These are phyloP conservation scores for Trichoderma sp. DNA, from an alignment of 2,329 filamentous ascomycete genomes.

Conservation along the genomic window DNA sequence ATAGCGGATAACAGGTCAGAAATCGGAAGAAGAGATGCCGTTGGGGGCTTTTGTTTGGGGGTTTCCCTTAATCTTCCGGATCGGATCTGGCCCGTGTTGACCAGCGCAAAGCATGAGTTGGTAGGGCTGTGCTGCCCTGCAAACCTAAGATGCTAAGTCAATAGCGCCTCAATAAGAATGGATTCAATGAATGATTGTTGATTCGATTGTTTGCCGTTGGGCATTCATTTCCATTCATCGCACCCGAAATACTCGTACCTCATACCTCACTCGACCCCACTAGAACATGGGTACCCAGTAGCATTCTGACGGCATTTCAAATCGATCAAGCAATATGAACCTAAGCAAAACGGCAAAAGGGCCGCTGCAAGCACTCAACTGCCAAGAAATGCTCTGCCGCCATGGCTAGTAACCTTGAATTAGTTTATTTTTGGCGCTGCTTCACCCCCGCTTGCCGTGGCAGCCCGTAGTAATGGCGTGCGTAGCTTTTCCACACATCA, in stretches of 20 bases:
- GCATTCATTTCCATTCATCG: background rate
- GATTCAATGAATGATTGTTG: background rate
- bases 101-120: background rate
- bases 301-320: background rate
- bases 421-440: conserved; percentile 4
- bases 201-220: background rate
- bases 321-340: background rate
- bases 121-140: too few relatives aligned
- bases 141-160: background rate
- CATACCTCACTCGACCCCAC: background rate
- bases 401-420: conserved; percentile 1
- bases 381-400: conserved; percentile 7
- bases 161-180: background rate
- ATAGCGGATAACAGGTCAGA: background rate
- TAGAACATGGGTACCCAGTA: background rate
- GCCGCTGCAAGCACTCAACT: background rate
- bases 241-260: background rate
- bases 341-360: background rate
- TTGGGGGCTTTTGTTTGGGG: background rate
- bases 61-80: background rate
- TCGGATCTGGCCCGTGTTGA: background rate
- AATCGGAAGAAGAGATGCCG: background rate
- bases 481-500: background rate
- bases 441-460: background rate
- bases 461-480: background rate